These are phyloP conservation scores for Epichloe elymi DNA, from an alignment of 2,329 filamentous ascomycete species.

Conservation along the genomic window DNA sequence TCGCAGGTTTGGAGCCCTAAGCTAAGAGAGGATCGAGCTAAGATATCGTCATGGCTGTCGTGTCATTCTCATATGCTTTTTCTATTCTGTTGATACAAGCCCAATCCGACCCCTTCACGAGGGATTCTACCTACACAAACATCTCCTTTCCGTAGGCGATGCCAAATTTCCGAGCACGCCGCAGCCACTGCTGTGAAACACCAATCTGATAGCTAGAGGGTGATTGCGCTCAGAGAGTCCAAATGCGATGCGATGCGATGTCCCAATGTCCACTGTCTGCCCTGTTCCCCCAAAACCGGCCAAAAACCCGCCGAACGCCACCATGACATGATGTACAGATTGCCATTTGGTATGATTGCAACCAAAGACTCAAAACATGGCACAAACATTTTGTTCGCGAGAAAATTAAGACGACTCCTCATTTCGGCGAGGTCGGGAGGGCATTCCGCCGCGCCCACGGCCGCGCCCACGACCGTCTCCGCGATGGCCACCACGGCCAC, in stretches of 20 bases:
- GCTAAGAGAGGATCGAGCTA: background rate
- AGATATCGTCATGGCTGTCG: conserved; percentile 1
- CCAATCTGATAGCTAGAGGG: conserved; percentile 1
- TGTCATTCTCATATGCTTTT: conserved; percentile 3
- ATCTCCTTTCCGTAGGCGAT: background rate
- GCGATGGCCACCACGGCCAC: conserved; percentile 39
- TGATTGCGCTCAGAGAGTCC: conserved; percentile 3
- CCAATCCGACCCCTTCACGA: background rate
- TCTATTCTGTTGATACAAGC: conserved; percentile 4
- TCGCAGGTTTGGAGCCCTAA: background rate
- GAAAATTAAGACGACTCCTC: conserved; percentile 19
- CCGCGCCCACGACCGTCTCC: conserved; percentile 32
- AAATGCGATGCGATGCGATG: conserved; percentile 14
- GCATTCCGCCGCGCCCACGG: conserved; percentile 24
- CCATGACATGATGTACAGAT: conserved; percentile 27
- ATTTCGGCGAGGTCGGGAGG: conserved; percentile 23
- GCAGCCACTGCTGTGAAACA: background rate
- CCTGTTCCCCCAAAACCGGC: conserved; percentile 14
- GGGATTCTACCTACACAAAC: background rate
- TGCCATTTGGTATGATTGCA: background rate
- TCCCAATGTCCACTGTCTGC: conserved; percentile 6
- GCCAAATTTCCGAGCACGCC: background rate
- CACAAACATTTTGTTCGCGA: background rate
- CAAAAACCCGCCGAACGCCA: conserved; percentile 22
- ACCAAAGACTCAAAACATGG: background rate